phyloP scores from a whole-genome alignment of 495 filamentous ascomycete species.

The Glonium stellatum region DNA sequence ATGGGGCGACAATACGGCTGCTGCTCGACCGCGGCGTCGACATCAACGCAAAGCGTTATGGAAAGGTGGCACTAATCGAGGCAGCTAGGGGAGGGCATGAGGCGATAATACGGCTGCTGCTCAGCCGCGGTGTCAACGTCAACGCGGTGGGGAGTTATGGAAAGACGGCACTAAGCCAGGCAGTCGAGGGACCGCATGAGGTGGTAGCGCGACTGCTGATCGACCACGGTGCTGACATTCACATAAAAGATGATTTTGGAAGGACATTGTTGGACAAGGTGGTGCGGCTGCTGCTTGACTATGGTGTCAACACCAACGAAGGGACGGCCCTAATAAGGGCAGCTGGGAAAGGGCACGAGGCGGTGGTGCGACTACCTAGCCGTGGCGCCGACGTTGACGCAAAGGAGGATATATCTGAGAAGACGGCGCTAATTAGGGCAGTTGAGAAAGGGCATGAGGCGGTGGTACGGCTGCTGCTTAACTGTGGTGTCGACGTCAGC shows the following conservation, averaged over 20 bases:
- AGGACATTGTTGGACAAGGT: too few relatives aligned
- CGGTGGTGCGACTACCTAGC: background rate
- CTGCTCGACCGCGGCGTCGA: background rate
- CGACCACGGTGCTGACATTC: too few relatives aligned
- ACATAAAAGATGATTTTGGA: too few relatives aligned
- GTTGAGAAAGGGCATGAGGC: background rate
- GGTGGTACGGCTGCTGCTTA: background rate
- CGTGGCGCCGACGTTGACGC: background rate
- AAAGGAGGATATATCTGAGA: background rate
- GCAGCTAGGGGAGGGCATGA: background rate
- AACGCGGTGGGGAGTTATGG: background rate
- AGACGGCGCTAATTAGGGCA: background rate
- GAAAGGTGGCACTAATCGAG: background rate
- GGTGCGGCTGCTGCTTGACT: background rate
- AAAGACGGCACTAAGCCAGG: background rate
- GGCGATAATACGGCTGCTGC: background rate
- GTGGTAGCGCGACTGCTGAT: too few relatives aligned
- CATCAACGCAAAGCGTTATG: background rate
- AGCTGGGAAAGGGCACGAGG: background rate
- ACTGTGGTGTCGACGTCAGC: background rate
- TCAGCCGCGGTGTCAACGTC: background rate
- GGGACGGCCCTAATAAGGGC: background rate
- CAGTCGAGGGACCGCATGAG: too few relatives aligned
- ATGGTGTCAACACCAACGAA: background rate
- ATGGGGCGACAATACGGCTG: background rate